Evolutionary conservation across 257 asterid genomes (phyloP), one percentile per base, ranked within the genome.

Genomic region (Anisodus acutangulus): DNA sequence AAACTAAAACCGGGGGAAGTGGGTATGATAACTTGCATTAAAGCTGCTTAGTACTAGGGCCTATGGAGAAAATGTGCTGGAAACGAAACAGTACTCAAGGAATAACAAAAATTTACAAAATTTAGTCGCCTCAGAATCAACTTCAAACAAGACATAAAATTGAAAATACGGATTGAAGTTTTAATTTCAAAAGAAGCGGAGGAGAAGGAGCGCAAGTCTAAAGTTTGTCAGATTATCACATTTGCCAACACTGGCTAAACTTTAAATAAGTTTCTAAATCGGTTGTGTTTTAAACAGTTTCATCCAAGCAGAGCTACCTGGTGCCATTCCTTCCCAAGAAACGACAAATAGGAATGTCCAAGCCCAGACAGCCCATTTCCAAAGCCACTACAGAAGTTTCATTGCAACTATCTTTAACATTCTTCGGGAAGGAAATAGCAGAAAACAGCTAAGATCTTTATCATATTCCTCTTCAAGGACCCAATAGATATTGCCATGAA

Each of bases 401-500:
- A 10, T 6, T 2, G 26, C 45, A 59, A 17, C 31, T 17, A 17
- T 59, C 31, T 59, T 59, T 59, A 17, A 2, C 72, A 31, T 69
- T 69, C 31, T 69, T 8, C 2, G 15, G 19, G 8, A 69, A 7
- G 54, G 53, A 69, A 69, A 39, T 22, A 74, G 45, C 62, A 74
- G 81, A 74, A 26, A 72, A 12, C 8, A 74, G 9, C 81, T 22
- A 49, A 6, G 19, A 74, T 51, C n/a, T 51, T 74, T 51, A 74
- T 74, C 78, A 70, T 41, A 16, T 70, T 41, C 35, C 8, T 16
- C 78, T 41, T 59, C 62, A 49, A 49, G 63, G 13, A 76, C 81
- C 62, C 17, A 72, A 49, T 22, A 49, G 45, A 22, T 7, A 76
- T 76, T 22, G 4, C 63, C 22, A 76, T 51, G 22, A 5, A 11